Evolutionary conservation across 495 filamentous ascomycete genomes (phyloP), one percentile per base, ranked within the genome.

Genomic region (Neurospora sp.): DNA sequence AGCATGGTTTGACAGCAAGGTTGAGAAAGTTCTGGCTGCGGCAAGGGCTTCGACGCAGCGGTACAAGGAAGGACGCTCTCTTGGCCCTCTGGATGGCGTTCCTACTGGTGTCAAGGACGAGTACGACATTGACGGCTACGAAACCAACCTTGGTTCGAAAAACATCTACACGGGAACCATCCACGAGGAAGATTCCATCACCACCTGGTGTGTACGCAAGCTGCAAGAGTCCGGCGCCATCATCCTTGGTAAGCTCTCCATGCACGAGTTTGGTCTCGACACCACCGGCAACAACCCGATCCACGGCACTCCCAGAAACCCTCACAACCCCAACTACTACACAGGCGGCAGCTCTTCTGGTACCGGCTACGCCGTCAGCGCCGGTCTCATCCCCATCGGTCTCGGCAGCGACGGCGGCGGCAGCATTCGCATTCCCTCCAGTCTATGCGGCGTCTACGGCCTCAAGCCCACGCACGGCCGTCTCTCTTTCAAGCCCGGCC

Each of bases 321-420:
- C 93, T 1, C 87, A 92, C 77, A 93, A 95, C 78, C 73, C 79
- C 0, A 72, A 82, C 16, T 96, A 92, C 84, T 96, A 96, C 82
- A 91, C 91, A 59, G 93, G 93, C 48, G 93, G 93, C 38, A 93
- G 90, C 10, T 96, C 94, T 9, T 92, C 92, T 4, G 93, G 93
- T 5, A 88, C 91, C 31, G 93, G 87, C 1, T 95, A 94, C 75
- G 88, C 89, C 68, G 90, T 95, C 42, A 82, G 85, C 6, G 82
- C 89, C 7, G 93, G 93, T 1, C 84, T 96, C 2, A 85, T 94
- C 31, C 93, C 93, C n/a, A 87, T 97, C 74, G 91, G 91, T 3
- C 82, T 95, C 16, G 94, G 93, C 66, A 89, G 88, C 41, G 94
- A 97, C 79, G 93, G 91, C 37, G 94, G 94, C 38, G 94, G 94